A percentile compares a stretch with the other conserved stretches of the same genome.
Conservation (phyloP, 1,284 basidiomycete species). For the Fomitopsis palustris region DNA sequence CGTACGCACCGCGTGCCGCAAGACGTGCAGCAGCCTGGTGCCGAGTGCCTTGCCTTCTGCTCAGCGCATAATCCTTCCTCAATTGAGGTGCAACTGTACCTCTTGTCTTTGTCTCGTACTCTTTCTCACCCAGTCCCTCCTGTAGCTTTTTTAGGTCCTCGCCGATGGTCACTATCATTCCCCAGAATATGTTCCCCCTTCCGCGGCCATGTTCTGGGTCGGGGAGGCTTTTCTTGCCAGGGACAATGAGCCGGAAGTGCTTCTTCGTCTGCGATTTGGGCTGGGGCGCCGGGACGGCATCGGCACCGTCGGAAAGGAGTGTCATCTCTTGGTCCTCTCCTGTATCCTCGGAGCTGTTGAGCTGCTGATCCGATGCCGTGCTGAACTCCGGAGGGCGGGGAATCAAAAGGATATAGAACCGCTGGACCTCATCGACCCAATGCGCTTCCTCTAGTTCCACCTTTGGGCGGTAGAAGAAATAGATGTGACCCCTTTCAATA, state of each 20-base stretch:
- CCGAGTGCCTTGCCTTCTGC: slow-evolving; percentile 39
- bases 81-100: slow-evolving; percentile 27
- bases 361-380: slow-evolving; percentile 11
- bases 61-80: background rate
- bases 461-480: slow-evolving; percentile 67
- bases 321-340: slow-evolving; percentile 36
- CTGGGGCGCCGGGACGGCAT: slow-evolving; percentile 44
- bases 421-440: slow-evolving; percentile 56
- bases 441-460: slow-evolving; percentile 53
- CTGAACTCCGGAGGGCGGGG: slow-evolving; percentile 47
- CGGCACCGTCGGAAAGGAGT: slow-evolving; percentile 39
- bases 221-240: slow-evolving; percentile 65
- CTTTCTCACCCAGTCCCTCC: slow-evolving; percentile 46
- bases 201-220: slow-evolving; percentile 42
- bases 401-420: slow-evolving; percentile 61
- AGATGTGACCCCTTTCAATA: slow-evolving; percentile 58
- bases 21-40: slow-evolving; percentile 54
- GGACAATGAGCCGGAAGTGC: slow-evolving; percentile 50
- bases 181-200: slow-evolving; percentile 55
- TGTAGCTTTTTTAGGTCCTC: slow-evolving; percentile 50
- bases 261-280: slow-evolving; percentile 35
- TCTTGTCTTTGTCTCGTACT: slow-evolving; percentile 65
- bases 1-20: slow-evolving; percentile 60
- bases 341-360: slow-evolving; percentile 19
- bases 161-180: slow-evolving; percentile 46